Base-by-base conservation (phyloP, 805 yeast species). In the Blastobotrys mokoenaii region DNA sequence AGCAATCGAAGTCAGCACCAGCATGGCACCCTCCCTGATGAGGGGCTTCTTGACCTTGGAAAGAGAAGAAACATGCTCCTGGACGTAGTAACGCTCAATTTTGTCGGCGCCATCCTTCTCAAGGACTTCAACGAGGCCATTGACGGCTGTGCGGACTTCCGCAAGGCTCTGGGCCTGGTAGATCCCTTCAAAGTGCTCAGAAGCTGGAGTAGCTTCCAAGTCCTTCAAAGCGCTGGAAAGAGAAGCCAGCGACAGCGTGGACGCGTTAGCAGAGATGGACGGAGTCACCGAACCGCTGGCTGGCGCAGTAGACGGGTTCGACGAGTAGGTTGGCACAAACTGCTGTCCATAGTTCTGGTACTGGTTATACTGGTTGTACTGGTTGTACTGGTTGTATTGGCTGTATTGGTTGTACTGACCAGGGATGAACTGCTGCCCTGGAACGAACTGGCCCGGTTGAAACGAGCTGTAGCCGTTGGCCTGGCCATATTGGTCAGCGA, bases 1-100 rank as follows among this genome's bases (percentile, higher is more conserved):
- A 47, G 80, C 82, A 46, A 84, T 67, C 15, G 71, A 59, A 10
- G 80, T 70, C 31, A 82, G 63, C 29, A 88, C 66, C 32, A 84
- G 57, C 65, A 82, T 72, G 2, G 84, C 79, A 20, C 87, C 73
- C 65, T 90, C 97, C 65, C 95, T 80, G 37, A 83, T 74, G 40
- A 84, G 61, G 6, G 85, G 68, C 60, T 79, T 83, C 62, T 88
- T 90, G 37, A 84, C 74, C 61, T 84, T 87, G 41, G 77, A 60
- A 46, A 90, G 70, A 35, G 88, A 74, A 48, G 77, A 71, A 45
- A 85, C 51, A 35, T 83, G 74, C 15, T 81, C 87, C 11, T 63
- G 58, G 15, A 93, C 51, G 41, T 79, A 73, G 87, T 89, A 85
- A 2, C 77, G 80, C 40, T 68, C 66, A 25, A 89, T 73, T 9